A percentile compares a stretch with the other conserved stretches of the same genome.
These are phyloP conservation scores for Hibiscus syriacus DNA, from an alignment of 345 rosid species.

Conservation along the genomic window DNA sequence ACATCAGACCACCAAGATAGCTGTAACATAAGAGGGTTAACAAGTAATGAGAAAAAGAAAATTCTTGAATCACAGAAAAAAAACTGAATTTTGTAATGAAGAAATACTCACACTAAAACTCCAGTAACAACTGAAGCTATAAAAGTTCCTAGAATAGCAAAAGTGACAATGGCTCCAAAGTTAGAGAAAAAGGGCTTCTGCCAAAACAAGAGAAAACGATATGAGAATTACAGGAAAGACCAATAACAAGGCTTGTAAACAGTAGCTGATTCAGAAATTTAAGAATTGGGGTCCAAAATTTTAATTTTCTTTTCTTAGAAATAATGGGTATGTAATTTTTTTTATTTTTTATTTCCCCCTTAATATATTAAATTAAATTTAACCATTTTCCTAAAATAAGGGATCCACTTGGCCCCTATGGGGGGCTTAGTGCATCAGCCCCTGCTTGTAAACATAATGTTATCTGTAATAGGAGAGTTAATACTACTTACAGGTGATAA, in stretches of 20 bases:
- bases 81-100: background rate
- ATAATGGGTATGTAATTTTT: no score
- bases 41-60: background rate
- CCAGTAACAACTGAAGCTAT: slow-evolving; percentile 83
- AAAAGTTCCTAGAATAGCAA: slow-evolving; percentile 84
- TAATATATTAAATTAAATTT: no score
- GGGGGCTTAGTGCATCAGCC: no score
- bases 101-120: slow-evolving; percentile 67
- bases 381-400: no score
- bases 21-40: slow-evolving; percentile 25
- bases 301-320: no score
- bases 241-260: no score
- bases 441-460: no score
- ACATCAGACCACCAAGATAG: slow-evolving; percentile 81
- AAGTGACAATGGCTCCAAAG: slow-evolving; percentile 96
- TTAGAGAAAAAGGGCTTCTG: slow-evolving; percentile 97
- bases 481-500: slow-evolving; percentile 67
- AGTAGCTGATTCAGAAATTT: no score
- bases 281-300: no score
- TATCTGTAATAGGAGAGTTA: slow-evolving; percentile 1
- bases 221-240: background rate
- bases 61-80: background rate
- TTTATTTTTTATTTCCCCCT: no score
- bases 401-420: no score
- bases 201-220: slow-evolving; percentile 1